Base-by-base conservation (phyloP, 2,329 filamentous ascomycete species). In the Davidsoniella neocaledoniae region DNA sequence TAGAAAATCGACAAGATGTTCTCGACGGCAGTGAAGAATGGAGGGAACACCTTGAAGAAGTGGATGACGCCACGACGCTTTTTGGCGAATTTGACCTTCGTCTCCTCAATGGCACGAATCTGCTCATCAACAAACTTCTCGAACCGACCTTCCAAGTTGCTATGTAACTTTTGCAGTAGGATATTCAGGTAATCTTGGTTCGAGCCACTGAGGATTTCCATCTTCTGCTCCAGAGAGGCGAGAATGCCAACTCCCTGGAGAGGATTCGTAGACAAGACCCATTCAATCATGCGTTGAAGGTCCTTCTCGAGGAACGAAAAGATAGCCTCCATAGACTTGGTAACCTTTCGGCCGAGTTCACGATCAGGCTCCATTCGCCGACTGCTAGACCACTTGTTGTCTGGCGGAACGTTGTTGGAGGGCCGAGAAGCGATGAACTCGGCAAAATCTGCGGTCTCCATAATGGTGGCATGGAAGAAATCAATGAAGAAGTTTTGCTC, bases 401-500 rank as follows among this genome's bases (percentile, higher is more conserved):
- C 54, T 12, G 51, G 53, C 5, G 49, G 44, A 23, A 53, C 51
- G 36, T 53, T 50, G 39, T 53, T 53, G 9, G 53, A 23, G 16
- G 52, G 52, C 4, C 54, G 51, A 2, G 75, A 72, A 17, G 74
- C 70, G 16, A 95, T 81, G 2, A 81, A 74, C 56, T 96, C 91
- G 1, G 83, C 73, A 60, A 95, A 96, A 60, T 95, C 88, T 14
- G 76, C 66, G 36, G 79, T 81, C 58, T 87, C 81, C 25, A 90
- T 71, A 2, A 86, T 93, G n/a, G 83, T 85, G 23, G 91, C 78
- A 58, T 96, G 90, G 73, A 96, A 96, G 63, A 95, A 91, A 57
- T 94, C 86, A n/a, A 94, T 80, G 45, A 95, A 72, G 61, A 96
- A 98, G 61, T 95, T 96, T 62, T 98, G 90, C 65, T 98, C 91